Evolutionary conservation across 2,329 filamentous ascomycete species (phyloP).

Genomic region (Microdochium paspali): DNA sequence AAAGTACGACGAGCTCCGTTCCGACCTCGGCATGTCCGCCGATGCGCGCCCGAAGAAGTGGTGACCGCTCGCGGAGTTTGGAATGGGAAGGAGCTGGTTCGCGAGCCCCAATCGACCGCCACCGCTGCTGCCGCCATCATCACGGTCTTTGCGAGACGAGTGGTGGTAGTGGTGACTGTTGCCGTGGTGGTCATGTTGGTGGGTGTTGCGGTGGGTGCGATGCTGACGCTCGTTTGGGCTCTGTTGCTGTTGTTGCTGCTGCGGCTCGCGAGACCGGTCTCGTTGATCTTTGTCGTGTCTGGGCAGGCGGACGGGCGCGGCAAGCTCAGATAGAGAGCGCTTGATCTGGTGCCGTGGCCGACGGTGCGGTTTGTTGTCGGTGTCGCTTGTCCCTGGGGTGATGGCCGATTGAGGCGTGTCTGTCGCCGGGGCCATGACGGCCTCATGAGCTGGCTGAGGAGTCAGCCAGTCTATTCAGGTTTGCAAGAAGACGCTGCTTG

Average conservation of each 20-base stretch:
- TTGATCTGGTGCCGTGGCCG: slow-evolving; percentile 41
- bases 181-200: slow-evolving; percentile 34
- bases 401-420: neutral
- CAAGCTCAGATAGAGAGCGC: slow-evolving; percentile 45
- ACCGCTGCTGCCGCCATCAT: neutral
- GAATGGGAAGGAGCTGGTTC: neutral
- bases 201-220: slow-evolving; percentile 34
- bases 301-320: slow-evolving; percentile 33
- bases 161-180: slow-evolving; percentile 20
- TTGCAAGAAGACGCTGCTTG: no score
- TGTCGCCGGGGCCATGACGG: slow-evolving; percentile 3
- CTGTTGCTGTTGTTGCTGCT: slow-evolving; percentile 18
- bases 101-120: neutral
- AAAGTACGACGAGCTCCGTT: neutral
- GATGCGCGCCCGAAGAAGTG: neutral
- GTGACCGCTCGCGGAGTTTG: neutral
- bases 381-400: slow-evolving; percentile 3
- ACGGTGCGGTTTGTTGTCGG: slow-evolving; percentile 15
- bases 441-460: no score
- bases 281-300: slow-evolving; percentile 23
- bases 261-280: no score
- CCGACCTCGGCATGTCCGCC: neutral
- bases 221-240: slow-evolving; percentile 23
- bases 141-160: neutral
- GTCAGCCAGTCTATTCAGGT: no score